phyloP scores from a whole-genome alignment of 176 grass and related monocot species.

The Sorghum bicolor region Sorghum_bicolor_NCBIv3 NC_012879.2:1315501-1316000 shows the following conservation, averaged over 20 bases:
- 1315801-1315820: slow-evolving; percentile 82
- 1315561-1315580: slow-evolving; percentile 8
- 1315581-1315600: neutral
- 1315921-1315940: slow-evolving; percentile 48
- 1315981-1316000: slow-evolving; percentile 50
- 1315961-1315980: slow-evolving; percentile 80
- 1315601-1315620: neutral
- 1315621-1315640: neutral
- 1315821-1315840: slow-evolving; percentile 61
- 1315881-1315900: slow-evolving; percentile 51
- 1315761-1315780: slow-evolving; percentile 61
- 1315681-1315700: slow-evolving; percentile 66
- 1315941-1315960: slow-evolving; percentile 47
- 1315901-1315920: slow-evolving; percentile 82
- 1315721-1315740: slow-evolving; percentile 58
- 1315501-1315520: neutral
- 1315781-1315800: slow-evolving; percentile 85
- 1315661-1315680: slow-evolving; percentile 55
- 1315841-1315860: slow-evolving; percentile 87
- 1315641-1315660: neutral
- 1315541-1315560: neutral
- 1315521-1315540: neutral
- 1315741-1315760: slow-evolving; percentile 65
- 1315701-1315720: slow-evolving; percentile 89
- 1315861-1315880: slow-evolving; percentile 68